These are phyloP conservation scores for Gonapodya prolifera DNA, from an alignment of 192 early-diverging fungal species.

Conservation along the genomic window DNA sequence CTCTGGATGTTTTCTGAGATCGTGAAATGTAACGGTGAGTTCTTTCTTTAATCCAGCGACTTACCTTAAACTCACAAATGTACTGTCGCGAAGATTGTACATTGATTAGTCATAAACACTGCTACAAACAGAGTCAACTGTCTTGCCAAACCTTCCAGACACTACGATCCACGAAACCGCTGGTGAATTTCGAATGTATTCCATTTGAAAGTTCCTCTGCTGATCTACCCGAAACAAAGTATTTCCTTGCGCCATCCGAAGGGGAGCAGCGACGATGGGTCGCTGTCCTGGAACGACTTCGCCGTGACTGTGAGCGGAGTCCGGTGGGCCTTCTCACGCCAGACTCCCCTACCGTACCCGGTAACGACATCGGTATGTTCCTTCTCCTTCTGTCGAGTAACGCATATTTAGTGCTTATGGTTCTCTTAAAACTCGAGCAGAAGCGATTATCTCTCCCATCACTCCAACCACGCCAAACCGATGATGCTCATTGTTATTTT, in stretches of 20 bases:
- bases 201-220: too few relatives aligned
- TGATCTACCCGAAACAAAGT: neutral
- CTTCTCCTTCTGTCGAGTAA: neutral
- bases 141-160: neutral
- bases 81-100: neutral
- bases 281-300: neutral
- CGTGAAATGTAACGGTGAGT: neutral
- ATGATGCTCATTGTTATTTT: too few relatives aligned
- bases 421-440: neutral
- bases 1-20: neutral
- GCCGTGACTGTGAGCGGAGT: neutral
- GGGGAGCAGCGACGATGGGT: neutral
- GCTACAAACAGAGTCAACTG: neutral
- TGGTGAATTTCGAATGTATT: neutral
- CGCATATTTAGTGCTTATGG: neutral
- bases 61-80: neutral
- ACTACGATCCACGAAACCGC: neutral
- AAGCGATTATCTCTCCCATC: neutral
- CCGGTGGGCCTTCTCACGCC: neutral
- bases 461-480: too few relatives aligned
- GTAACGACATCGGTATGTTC: neutral
- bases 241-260: neutral
- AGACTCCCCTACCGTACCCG: neutral
- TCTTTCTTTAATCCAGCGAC: neutral
- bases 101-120: neutral